Conservation (phyloP, 2,329 filamentous ascomycete genomes). For the Cadophora sp. region DNA sequence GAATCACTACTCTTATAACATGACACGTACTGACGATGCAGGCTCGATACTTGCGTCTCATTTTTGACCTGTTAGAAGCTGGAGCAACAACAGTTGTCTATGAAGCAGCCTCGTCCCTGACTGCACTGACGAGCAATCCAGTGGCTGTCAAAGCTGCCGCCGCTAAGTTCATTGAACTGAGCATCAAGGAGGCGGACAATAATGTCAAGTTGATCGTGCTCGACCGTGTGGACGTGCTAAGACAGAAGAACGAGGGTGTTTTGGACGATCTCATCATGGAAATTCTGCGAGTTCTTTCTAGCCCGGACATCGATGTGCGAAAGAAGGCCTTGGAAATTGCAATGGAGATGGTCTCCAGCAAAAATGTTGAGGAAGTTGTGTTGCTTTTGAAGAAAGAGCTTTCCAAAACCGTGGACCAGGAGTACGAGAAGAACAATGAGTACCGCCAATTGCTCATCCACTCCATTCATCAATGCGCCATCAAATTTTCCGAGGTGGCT, state of each 20-base stretch:
- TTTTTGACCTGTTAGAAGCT: slow-evolving; percentile 95
- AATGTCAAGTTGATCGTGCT: slow-evolving; percentile 99
- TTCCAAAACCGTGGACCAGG: slow-evolving; percentile 95
- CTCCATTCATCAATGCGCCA: slow-evolving; percentile 96
- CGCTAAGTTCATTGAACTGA: slow-evolving; percentile 93
- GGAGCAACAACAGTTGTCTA: slow-evolving; percentile 95
- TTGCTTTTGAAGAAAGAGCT: slow-evolving; percentile 97
- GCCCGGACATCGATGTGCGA: slow-evolving; percentile 93
- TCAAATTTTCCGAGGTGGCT: slow-evolving; percentile 98
- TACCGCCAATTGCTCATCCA: slow-evolving; percentile 96
- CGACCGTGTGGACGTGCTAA: slow-evolving; percentile 87
- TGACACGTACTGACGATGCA: slow-evolving; percentile 48
- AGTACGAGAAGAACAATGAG: slow-evolving; percentile 97
- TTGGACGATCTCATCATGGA: slow-evolving; percentile 97
- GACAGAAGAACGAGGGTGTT: slow-evolving; percentile 87
- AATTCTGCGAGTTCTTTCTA: slow-evolving; percentile 91
- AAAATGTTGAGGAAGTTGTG: slow-evolving; percentile 98
- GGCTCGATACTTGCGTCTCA: slow-evolving; percentile 90
- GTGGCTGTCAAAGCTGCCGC: slow-evolving; percentile 98
- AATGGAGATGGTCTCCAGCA: slow-evolving; percentile 97
- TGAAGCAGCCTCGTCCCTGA: slow-evolving; percentile 94
- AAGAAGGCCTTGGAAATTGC: slow-evolving; percentile 90
- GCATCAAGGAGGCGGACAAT: slow-evolving; percentile 97
- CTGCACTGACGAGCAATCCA: slow-evolving; percentile 91
- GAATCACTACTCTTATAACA: slow-evolving; percentile 33